Conservation (phyloP, 73 alveolate species). For the Stentor coeruleus region DNA sequence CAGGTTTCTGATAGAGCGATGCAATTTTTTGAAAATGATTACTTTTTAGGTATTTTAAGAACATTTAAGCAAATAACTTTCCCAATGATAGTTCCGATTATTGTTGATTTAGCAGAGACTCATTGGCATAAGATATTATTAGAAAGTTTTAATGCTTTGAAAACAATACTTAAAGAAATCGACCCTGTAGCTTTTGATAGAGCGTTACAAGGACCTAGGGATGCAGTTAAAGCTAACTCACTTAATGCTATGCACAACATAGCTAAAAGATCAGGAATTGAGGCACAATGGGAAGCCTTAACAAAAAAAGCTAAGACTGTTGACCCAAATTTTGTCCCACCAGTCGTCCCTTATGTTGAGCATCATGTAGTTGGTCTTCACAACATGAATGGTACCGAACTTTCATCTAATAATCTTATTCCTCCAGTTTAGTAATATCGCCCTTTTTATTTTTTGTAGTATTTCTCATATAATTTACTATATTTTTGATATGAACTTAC, state of each 20-base stretch:
- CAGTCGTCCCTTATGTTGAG: neutral
- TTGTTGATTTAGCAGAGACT: slow-evolving; percentile 66
- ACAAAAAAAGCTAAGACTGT: neutral
- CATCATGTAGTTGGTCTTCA: neutral
- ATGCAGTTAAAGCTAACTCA: neutral
- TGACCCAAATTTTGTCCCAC: neutral
- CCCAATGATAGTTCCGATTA: slow-evolving; percentile 78
- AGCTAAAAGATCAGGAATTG: neutral
- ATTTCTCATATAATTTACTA: too few relatives aligned
- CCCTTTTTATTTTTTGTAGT: too few relatives aligned
- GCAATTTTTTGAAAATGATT: slow-evolving; percentile 78
- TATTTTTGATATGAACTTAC: too few relatives aligned
- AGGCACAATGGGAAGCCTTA: neutral
- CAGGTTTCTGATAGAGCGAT: slow-evolving; percentile 80
- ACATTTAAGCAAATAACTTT: slow-evolving; percentile 73
- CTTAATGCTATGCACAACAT: neutral
- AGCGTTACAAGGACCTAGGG: slow-evolving; percentile 44
- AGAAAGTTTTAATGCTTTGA: slow-evolving; percentile 62
- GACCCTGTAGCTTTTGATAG: slow-evolving; percentile 77
- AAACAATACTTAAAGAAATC: slow-evolving; percentile 70
- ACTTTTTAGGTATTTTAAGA: slow-evolving; percentile 62
- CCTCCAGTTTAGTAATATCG: slow-evolving; percentile 29
- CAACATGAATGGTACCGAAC: slow-evolving; percentile 24
- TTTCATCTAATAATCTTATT: neutral
- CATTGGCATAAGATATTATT: slow-evolving; percentile 69